Evolutionary conservation across 2,329 filamentous ascomycete genomes (phyloP).

Genomic region (Colletotrichum simmondsii): DNA sequence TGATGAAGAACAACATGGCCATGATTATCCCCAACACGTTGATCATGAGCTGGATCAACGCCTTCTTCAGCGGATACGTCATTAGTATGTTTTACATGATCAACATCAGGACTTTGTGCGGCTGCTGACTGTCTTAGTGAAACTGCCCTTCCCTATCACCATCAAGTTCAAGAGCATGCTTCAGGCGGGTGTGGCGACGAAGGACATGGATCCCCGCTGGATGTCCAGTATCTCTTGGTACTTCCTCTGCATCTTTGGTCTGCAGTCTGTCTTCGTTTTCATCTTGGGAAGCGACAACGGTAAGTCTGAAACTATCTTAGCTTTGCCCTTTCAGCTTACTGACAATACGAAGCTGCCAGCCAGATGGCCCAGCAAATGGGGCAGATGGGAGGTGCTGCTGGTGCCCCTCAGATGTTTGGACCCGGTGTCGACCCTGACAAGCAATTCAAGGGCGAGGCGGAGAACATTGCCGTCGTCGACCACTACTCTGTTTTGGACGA

Average conservation of each 20-base stretch:
- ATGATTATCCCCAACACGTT: slow-evolving; percentile 99
- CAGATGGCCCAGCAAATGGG: slow-evolving; percentile 93
- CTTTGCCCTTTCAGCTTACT: slow-evolving; percentile 36
- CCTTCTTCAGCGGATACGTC: slow-evolving; percentile 97
- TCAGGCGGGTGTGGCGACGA: slow-evolving; percentile 94
- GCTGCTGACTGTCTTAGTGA: slow-evolving; percentile 69
- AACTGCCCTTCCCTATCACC: slow-evolving; percentile 95
- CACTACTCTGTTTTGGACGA: slow-evolving; percentile 92
- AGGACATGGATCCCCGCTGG: slow-evolving; percentile 97
- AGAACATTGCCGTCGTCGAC: slow-evolving; percentile 95
- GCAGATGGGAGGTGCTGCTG: slow-evolving; percentile 75
- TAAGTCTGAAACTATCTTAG: slow-evolving; percentile 56
- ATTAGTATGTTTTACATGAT: slow-evolving; percentile 71
- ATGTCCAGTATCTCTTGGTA: slow-evolving; percentile 99
- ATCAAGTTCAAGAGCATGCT: slow-evolving; percentile 99
- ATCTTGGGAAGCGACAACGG: slow-evolving; percentile 95
- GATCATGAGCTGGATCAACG: slow-evolving; percentile 99
- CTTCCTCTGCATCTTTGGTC: slow-evolving; percentile 95
- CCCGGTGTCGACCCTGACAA: slow-evolving; percentile 96
- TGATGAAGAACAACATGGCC: slow-evolving; percentile 99
- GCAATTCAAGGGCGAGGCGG: slow-evolving; percentile 89
- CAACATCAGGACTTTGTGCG: background rate
- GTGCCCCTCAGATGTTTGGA: slow-evolving; percentile 78
- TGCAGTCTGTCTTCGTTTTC: slow-evolving; percentile 98
- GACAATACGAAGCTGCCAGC: slow-evolving; percentile 76